Evolutionary conservation across 768 basidiomycete species (phyloP).

Genomic region (Boletus sp.): DNA sequence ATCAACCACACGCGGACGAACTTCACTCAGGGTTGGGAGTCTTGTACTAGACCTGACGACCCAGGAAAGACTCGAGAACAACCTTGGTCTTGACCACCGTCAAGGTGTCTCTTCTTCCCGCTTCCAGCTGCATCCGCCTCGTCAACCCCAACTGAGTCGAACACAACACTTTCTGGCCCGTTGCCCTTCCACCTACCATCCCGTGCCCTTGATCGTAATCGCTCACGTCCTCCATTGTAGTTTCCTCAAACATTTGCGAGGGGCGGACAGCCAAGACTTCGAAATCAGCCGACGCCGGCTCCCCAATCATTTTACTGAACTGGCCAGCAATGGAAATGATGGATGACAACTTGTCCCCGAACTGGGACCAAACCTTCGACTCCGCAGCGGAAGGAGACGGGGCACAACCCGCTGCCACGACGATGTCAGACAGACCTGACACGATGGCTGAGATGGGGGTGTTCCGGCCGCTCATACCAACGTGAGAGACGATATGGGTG

Average conservation of each 20-base stretch:
- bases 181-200: background rate
- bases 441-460: background rate
- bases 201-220: background rate
- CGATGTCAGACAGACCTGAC: background rate
- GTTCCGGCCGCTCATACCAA: background rate
- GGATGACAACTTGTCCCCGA: background rate
- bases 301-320: slow-evolving; percentile 8
- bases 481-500: slow-evolving; percentile 2
- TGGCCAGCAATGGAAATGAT: background rate
- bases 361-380: background rate
- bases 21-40: background rate
- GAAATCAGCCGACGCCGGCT: slow-evolving; percentile 8
- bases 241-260: background rate
- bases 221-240: slow-evolving; percentile 3
- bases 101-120: background rate
- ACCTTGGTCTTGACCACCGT: slow-evolving; percentile 10
- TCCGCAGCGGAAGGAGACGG: background rate
- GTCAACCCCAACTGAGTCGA: slow-evolving; percentile 12
- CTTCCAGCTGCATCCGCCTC: slow-evolving; percentile 1
- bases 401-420: slow-evolving; percentile 8
- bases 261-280: background rate
- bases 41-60: background rate
- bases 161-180: slow-evolving; percentile 7
- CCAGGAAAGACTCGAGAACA: slow-evolving; percentile 9
- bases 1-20: background rate